Evolutionary conservation across 225 moss, liverwort and hornwort genomes (phyloP), one percentile per base, ranked within the genome.

Genomic region (Ulota crispa): DNA sequence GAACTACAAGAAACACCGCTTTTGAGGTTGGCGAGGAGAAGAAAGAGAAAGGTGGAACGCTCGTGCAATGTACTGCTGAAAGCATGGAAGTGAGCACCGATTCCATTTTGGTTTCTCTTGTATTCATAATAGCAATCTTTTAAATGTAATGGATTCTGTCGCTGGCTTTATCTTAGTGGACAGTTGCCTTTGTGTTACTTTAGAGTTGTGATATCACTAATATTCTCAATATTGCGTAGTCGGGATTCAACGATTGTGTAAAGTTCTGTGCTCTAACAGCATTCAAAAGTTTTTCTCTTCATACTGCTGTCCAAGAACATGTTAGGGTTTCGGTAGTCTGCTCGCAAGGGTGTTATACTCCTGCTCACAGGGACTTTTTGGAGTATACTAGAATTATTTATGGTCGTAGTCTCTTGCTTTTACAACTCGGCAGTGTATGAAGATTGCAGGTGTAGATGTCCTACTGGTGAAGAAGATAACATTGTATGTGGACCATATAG

Each of bases 21-120:
- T 6, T 56, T 37, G 79, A 75, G 34, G 75, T 43, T 62, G 54
- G 42, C 39, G 68, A 47, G 9, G 72, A 42, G 59, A 73, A 26
- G 61, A 73, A 68, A 26, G 72, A 23, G 83, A 36, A 76, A 70
- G 74, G 56, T 68, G 81, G 72, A 63, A 72, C 27, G 47, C 61
- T 67, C 23, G 68, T 68, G 74, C 74, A 53, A 75, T 74, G 30
- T 73, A n/a, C 57, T 66, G 34, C 67, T 67, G 81, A 64, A 54
- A 75, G 23, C 39, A 18, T 53, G 69, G 68, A 68, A 75, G 81
- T 81, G 78, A 84, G 79, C 72, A 59, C 52, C 53, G 79, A 67
- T 67, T 37, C 37, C 79, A 45, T 65, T 65, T 64, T 83, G 72
- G 19, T 43, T 72, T 78, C 43, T 83, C 34, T 72, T 34, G 53